Percentiles rank a stretch among this genome's conserved stretches.
Conservation (phyloP, 768 basidiomycete species). For the Amanita polypyramis region DNA sequence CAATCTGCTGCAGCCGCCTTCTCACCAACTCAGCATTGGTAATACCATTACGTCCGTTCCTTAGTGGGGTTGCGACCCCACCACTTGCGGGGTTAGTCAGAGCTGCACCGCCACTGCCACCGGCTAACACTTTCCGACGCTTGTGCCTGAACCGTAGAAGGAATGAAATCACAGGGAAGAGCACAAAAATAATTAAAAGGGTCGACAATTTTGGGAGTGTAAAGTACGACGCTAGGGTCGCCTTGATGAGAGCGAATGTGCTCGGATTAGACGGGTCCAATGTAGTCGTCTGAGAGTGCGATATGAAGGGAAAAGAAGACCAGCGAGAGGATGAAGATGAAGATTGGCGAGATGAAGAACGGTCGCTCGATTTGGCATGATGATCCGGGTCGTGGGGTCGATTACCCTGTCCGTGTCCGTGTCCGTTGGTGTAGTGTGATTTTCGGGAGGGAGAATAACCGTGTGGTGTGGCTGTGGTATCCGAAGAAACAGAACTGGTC, state of each 20-base stretch:
- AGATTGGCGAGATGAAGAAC: slow-evolving; percentile 14
- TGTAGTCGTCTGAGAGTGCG: slow-evolving; percentile 13
- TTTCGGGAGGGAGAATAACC: slow-evolving; percentile 8
- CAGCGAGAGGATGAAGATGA: slow-evolving; percentile 11
- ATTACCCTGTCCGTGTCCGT: slow-evolving; percentile 1
- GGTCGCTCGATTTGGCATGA: background rate
- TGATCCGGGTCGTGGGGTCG: background rate
- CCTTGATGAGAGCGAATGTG: slow-evolving; percentile 34
- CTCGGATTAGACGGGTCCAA: slow-evolving; percentile 17
- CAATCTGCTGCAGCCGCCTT: slow-evolving; percentile 36
- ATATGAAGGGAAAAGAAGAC: slow-evolving; percentile 14
- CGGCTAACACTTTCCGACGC: slow-evolving; percentile 13
- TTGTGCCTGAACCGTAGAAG: slow-evolving; percentile 33
- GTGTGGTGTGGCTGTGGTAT: slow-evolving; percentile 25
- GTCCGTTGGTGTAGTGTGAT: slow-evolving; percentile 8
- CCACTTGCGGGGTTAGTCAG: background rate
- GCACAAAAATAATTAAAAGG: slow-evolving; percentile 34
- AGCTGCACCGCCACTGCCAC: slow-evolving; percentile 23
- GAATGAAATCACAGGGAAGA: slow-evolving; percentile 36
- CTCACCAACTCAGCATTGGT: slow-evolving; percentile 48
- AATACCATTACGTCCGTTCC: slow-evolving; percentile 5
- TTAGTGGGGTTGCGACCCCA: slow-evolving; percentile 11
- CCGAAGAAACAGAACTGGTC: slow-evolving; percentile 27
- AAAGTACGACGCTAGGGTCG: slow-evolving; percentile 38
- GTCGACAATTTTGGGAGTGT: slow-evolving; percentile 37